Percentiles rank a stretch among this genome's conserved stretches.
phyloP scores from a whole-genome alignment of 768 basidiomycete genomes.

The Pleurotus pulmonarius region DNA sequence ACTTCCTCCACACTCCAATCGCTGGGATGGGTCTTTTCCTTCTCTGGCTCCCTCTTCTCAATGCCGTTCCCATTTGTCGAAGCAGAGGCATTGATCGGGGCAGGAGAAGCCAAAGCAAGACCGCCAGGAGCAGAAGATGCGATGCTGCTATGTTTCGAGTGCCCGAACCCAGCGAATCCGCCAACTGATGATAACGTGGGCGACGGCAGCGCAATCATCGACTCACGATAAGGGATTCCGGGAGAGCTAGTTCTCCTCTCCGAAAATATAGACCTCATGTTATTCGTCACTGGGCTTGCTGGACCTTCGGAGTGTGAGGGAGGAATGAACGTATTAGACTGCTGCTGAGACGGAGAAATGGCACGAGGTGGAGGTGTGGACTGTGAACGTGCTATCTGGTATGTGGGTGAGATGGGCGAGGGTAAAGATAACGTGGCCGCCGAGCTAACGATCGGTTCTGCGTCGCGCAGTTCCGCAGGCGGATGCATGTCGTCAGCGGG shows the following conservation, averaged over 20 bases:
- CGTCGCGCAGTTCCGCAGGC: background rate
- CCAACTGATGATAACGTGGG: constrained; percentile 15
- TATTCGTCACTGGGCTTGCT: constrained; percentile 6
- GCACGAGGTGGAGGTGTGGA: constrained; percentile 14
- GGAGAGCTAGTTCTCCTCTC: constrained; percentile 6
- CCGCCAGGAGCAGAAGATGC: constrained; percentile 21
- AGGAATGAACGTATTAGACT: constrained; percentile 23
- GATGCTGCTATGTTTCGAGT: constrained; percentile 42
- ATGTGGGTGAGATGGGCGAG: constrained; percentile 2
- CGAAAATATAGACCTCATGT: background rate
- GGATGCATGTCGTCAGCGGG: background rate
- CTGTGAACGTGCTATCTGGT: constrained; percentile 12
- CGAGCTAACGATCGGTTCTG: background rate
- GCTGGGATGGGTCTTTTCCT: constrained; percentile 44
- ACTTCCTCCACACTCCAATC: constrained; percentile 92
- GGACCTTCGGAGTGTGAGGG: constrained; percentile 22
- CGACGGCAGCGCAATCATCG: constrained; percentile 20
- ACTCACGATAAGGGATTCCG: constrained; percentile 23
- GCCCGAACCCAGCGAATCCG: constrained; percentile 5
- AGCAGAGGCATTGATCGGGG: constrained; percentile 12
- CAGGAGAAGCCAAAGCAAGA: constrained; percentile 9
- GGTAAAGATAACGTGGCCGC: constrained; percentile 2
- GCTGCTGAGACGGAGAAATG: constrained; percentile 23
- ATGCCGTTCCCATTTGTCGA: constrained; percentile 14
- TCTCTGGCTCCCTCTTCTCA: constrained; percentile 19